Conservation (phyloP, 2,329 filamentous ascomycete species). For the Tolypocladium ophioglossoides region DNA sequence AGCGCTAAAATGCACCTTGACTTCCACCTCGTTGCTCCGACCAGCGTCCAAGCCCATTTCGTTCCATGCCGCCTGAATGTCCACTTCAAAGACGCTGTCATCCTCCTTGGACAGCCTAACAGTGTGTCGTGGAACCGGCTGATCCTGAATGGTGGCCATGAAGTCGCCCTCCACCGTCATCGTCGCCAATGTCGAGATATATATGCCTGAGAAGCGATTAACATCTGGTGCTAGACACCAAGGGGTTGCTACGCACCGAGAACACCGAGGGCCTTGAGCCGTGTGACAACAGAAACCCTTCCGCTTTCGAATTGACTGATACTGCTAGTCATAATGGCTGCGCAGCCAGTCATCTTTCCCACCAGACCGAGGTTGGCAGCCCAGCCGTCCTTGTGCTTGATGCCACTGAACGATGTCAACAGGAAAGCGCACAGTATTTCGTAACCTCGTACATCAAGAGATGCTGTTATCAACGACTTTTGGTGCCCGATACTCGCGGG, state of each 20-base stretch:
- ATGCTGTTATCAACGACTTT: conserved; percentile 47
- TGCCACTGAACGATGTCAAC: conserved; percentile 43
- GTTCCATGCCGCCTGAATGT: conserved; percentile 68
- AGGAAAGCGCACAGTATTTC: conserved; percentile 74
- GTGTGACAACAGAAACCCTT: conserved; percentile 53
- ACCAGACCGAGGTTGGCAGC: conserved; percentile 68
- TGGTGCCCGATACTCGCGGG: conserved; percentile 34
- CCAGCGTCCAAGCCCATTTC: conserved; percentile 58
- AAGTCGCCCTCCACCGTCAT: conserved; percentile 54
- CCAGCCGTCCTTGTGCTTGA: conserved; percentile 24
- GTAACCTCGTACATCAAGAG: conserved; percentile 56
- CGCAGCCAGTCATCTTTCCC: conserved; percentile 82
- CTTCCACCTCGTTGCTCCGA: conserved; percentile 70
- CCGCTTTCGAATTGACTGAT: conserved; percentile 45
- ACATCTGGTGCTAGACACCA: background rate
- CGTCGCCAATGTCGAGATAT: conserved; percentile 57
- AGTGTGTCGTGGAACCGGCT: conserved; percentile 55
- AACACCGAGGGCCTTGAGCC: conserved; percentile 69
- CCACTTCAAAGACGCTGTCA: conserved; percentile 59
- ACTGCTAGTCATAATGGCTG: conserved; percentile 58
- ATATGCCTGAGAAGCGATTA: conserved; percentile 43
- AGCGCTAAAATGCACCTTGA: conserved; percentile 49
- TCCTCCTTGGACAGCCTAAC: conserved; percentile 47
- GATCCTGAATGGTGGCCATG: conserved; percentile 64
- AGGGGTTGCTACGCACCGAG: conserved; percentile 40